Conservation (phyloP, 2,329 filamentous ascomycete species). For the Microsporum audouinii region DNA sequence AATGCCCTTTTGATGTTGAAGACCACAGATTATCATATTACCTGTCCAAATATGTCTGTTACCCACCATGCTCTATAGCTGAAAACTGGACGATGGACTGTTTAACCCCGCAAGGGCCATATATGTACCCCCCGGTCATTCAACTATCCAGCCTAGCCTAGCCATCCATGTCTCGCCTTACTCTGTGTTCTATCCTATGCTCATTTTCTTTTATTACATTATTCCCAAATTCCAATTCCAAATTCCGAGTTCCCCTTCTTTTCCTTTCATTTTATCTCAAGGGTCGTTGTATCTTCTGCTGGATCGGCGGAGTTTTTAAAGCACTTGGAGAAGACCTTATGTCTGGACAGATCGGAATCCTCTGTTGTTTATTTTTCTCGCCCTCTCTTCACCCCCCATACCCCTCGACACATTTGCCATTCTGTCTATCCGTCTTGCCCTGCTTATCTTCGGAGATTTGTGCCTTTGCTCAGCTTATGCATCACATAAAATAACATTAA, state of each 20-base stretch:
- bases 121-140: too few relatives aligned
- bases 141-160: background rate
- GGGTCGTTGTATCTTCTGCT: slow-evolving; percentile 13
- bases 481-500: slow-evolving; percentile 3
- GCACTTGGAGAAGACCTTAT: slow-evolving; percentile 8
- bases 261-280: slow-evolving; percentile 8
- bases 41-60: background rate
- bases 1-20: background rate
- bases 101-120: too few relatives aligned
- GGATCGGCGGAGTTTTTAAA: slow-evolving; percentile 11
- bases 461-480: background rate
- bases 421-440: background rate
- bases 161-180: background rate
- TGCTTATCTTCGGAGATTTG: background rate
- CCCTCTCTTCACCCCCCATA: background rate
- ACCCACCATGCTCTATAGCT: too few relatives aligned
- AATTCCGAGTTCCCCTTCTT: background rate
- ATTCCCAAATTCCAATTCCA: background rate
- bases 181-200: background rate
- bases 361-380: background rate
- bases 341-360: slow-evolving; percentile 7
- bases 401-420: background rate
- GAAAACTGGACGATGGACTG: too few relatives aligned
- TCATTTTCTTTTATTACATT: background rate
- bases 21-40: background rate